These are phyloP conservation scores for Coniochaeta prunicola DNA, from an alignment of 2,329 filamentous ascomycete species.

Conservation along the genomic window DNA sequence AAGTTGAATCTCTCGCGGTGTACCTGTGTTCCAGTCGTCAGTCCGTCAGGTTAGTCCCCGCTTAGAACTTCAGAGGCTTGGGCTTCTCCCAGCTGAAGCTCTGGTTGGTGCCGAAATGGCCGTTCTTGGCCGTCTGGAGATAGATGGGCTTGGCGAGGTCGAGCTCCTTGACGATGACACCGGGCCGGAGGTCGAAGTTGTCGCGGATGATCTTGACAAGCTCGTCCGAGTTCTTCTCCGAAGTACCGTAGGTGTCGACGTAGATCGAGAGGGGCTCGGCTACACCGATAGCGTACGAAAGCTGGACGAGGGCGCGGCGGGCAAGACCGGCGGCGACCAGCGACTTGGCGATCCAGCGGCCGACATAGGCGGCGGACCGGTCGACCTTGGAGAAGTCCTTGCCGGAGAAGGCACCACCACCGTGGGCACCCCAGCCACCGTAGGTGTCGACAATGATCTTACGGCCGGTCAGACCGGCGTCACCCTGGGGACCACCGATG, in stretches of 20 bases:
- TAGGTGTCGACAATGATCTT: slow-evolving; percentile 99
- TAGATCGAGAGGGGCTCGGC: slow-evolving; percentile 96
- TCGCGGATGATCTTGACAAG: slow-evolving; percentile 88
- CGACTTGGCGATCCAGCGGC: slow-evolving; percentile 98
- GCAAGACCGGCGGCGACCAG: slow-evolving; percentile 82
- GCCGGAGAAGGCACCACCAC: slow-evolving; percentile 99
- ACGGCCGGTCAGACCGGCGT: slow-evolving; percentile 94
- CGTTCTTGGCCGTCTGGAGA: slow-evolving; percentile 97
- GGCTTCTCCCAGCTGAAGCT: slow-evolving; percentile 97
- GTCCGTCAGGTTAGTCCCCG: slow-evolving; percentile 11
- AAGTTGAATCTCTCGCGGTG: slow-evolving; percentile 24
- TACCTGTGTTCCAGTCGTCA: slow-evolving; percentile 4
- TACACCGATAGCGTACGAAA: slow-evolving; percentile 98
- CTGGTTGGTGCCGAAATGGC: slow-evolving; percentile 97
- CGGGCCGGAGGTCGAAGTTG: slow-evolving; percentile 97
- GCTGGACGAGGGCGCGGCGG: slow-evolving; percentile 90
- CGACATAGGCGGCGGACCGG: slow-evolving; percentile 94
- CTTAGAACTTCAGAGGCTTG: slow-evolving; percentile 87
- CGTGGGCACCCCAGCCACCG: slow-evolving; percentile 98
- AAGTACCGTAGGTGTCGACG: slow-evolving; percentile 96
- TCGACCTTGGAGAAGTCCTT: slow-evolving; percentile 99
- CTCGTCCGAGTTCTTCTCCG: slow-evolving; percentile 79
- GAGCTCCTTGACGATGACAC: slow-evolving; percentile 97
- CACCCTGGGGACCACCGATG: slow-evolving; percentile 98
- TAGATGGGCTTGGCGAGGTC: slow-evolving; percentile 95